phyloP scores from a whole-genome alignment of 116 monocot species.

The Papilionanthe hybrid region DNA sequence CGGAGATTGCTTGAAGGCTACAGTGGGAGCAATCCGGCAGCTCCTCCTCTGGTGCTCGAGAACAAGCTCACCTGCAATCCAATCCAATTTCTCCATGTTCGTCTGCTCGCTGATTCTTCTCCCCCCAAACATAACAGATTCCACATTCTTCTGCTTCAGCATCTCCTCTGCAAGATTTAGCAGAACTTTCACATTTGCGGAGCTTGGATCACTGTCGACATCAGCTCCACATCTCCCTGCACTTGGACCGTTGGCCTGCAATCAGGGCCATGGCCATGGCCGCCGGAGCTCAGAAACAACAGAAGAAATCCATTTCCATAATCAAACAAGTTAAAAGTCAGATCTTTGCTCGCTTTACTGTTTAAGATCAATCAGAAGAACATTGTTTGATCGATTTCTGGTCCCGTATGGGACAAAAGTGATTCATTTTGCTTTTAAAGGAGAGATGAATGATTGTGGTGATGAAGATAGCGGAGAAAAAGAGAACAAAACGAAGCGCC shows the following conservation, averaged over 20 bases:
- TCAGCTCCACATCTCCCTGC: constrained; percentile 10
- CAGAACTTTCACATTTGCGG: constrained; percentile 25
- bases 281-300: background rate
- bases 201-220: constrained; percentile 26
- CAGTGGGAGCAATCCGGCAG: constrained; percentile 48
- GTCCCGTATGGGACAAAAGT: no score
- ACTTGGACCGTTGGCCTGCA: constrained; percentile 21
- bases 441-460: no score
- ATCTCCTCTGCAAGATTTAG: constrained; percentile 36
- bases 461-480: no score
- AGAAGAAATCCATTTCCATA: background rate
- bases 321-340: no score
- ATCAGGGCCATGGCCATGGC: background rate
- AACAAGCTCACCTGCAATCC: constrained; percentile 46
- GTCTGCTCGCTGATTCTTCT: constrained; percentile 40
- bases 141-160: constrained; percentile 50
- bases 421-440: no score
- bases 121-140: constrained; percentile 44
- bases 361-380: no score
- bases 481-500: no score
- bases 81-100: constrained; percentile 53
- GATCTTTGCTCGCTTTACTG: no score
- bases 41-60: constrained; percentile 42
- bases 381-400: no score
- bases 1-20: constrained; percentile 42